Evolutionary conservation across 1,284 basidiomycete species (phyloP).

Genomic region (Cystobasidium pallidum): DNA sequence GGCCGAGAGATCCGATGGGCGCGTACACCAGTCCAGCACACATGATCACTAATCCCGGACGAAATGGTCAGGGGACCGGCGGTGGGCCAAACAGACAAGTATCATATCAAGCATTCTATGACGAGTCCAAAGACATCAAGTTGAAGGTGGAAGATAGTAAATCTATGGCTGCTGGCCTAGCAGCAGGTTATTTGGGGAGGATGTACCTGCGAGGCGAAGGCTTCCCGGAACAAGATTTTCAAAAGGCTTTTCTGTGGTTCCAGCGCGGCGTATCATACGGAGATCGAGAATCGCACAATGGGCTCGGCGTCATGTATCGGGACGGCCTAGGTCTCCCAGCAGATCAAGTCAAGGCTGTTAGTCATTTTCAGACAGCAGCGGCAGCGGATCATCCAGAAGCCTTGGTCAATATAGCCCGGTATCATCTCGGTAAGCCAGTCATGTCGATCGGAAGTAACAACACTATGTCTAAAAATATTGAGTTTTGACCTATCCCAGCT

Average conservation of each 20-base stretch:
- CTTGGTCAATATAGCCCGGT: constrained; percentile 84
- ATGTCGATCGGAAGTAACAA: no score
- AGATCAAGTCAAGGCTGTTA: constrained; percentile 63
- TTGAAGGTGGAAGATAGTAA: constrained; percentile 59
- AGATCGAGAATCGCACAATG: constrained; percentile 85
- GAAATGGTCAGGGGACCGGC: constrained; percentile 35
- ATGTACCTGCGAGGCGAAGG: constrained; percentile 96
- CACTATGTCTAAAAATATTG: no score
- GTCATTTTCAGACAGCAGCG: constrained; percentile 77
- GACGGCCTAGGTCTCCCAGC: constrained; percentile 78
- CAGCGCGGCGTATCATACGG: constrained; percentile 70
- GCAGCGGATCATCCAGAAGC: constrained; percentile 84
- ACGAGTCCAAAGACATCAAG: constrained; percentile 51
- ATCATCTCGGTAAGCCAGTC: constrained; percentile 76
- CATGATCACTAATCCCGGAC: constrained; percentile 23
- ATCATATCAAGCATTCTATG: constrained; percentile 49
- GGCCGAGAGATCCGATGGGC: constrained; percentile 62
- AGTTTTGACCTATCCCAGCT: constrained; percentile 58
- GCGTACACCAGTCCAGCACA: constrained; percentile 42
- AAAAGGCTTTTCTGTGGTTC: constrained; percentile 88
- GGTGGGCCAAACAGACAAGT: constrained; percentile 36
- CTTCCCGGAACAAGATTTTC: constrained; percentile 63
- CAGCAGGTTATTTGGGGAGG: constrained; percentile 82
- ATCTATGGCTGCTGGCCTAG: constrained; percentile 70
- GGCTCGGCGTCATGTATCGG: constrained; percentile 85